Evolutionary conservation across 106 monocot genomes (phyloP).

Genomic region (Narthecium ossifragum): DNA sequence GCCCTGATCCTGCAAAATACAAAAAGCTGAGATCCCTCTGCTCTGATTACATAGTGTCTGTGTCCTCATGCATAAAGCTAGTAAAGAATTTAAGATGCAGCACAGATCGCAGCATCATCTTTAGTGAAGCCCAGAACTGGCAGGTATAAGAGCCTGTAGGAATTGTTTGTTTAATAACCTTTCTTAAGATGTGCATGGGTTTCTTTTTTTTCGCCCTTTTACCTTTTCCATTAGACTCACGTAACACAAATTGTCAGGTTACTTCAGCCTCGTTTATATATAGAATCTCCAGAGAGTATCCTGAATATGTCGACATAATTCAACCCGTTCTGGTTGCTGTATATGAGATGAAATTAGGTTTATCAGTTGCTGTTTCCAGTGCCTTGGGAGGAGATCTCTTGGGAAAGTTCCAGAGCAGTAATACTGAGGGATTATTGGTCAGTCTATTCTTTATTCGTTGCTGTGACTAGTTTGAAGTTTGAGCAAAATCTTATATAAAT

Average conservation of each 20-base stretch:
- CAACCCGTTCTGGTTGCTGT: conserved; percentile 86
- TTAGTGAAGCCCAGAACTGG: conserved; percentile 55
- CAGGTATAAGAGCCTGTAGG: conserved; percentile 74
- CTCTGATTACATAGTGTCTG: conserved; percentile 30
- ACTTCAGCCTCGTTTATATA: conserved; percentile 51
- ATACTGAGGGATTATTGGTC: conserved; percentile 46
- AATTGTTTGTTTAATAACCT: too few species aligned
- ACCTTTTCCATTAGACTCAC: too few species aligned
- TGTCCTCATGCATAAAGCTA: conserved; percentile 21
- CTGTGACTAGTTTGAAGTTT: too few species aligned
- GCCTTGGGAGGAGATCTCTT: conserved; percentile 49
- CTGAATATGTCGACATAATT: conserved; percentile 69
- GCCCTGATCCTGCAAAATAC: conserved; percentile 52
- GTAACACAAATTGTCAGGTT: too few species aligned
- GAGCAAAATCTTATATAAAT: too few species aligned
- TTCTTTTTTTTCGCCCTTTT: not conserved
- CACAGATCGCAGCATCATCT: conserved; percentile 14
- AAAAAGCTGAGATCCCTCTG: conserved; percentile 34
- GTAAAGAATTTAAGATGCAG: conserved; percentile 22
- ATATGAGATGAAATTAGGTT: conserved; percentile 90
- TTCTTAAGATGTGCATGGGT: too few species aligned
- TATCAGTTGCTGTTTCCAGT: conserved; percentile 45
- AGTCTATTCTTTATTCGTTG: too few species aligned
- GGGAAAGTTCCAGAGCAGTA: conserved; percentile 27
- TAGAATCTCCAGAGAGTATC: conserved; percentile 54